Evolutionary conservation across 2,329 filamentous ascomycete genomes (phyloP).

Genomic region (Stromatinia cepivora): DNA sequence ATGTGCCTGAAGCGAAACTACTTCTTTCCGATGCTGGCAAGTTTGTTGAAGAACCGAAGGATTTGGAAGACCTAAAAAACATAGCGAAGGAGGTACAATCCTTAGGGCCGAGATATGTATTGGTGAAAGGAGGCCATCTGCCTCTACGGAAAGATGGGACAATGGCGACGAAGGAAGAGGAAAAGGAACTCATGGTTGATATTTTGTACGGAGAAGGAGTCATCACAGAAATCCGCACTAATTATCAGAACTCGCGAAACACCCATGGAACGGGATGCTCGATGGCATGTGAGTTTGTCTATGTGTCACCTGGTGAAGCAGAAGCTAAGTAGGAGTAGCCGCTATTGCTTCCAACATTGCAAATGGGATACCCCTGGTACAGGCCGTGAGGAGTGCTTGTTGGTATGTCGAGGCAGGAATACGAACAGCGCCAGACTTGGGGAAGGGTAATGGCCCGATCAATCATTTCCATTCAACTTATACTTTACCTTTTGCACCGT

Average conservation of each 20-base stretch:
- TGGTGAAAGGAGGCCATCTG: constrained; percentile 90
- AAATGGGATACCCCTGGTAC: constrained; percentile 54
- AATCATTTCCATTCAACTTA: constrained; percentile 77
- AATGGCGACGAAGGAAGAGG: constrained; percentile 57
- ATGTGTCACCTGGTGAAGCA: neutral
- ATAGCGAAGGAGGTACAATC: constrained; percentile 65
- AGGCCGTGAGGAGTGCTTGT: constrained; percentile 67
- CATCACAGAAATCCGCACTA: constrained; percentile 64
- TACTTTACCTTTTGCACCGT: constrained; percentile 65
- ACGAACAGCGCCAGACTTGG: constrained; percentile 46
- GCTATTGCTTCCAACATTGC: constrained; percentile 75
- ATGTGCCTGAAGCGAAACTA: constrained; percentile 71
- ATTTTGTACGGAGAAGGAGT: constrained; percentile 66
- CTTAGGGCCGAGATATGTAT: constrained; percentile 75
- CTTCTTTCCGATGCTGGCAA: constrained; percentile 57
- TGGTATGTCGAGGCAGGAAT: constrained; percentile 73
- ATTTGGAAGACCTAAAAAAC: constrained; percentile 64
- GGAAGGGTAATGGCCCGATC: constrained; percentile 69
- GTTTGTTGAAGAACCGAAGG: constrained; percentile 48
- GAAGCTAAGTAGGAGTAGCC: constrained; percentile 44
- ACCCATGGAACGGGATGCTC: constrained; percentile 97
- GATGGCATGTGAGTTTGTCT: constrained; percentile 69
- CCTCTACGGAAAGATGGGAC: constrained; percentile 67
- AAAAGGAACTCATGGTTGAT: constrained; percentile 71
- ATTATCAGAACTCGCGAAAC: constrained; percentile 71